Percentiles rank a stretch among this genome's conserved stretches.
Conservation (phyloP, 768 basidiomycete species). For the Leccinum rimulosum region DNA sequence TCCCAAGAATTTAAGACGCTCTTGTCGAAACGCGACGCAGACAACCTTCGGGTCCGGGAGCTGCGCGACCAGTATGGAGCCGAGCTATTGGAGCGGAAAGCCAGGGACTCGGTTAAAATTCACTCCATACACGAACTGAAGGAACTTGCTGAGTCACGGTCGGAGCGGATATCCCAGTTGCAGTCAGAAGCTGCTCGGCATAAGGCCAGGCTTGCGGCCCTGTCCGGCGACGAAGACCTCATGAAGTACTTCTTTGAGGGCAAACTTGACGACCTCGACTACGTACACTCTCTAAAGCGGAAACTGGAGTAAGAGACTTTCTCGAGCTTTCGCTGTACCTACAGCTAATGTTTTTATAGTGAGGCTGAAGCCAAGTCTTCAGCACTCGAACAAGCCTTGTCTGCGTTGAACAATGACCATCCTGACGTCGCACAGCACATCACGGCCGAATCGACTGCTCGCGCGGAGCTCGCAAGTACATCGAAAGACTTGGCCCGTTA, state of each 20-base stretch:
- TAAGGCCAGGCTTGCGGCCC: constrained; percentile 75
- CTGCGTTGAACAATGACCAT: constrained; percentile 42
- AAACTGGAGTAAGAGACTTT: constrained; percentile 50
- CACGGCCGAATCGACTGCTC: constrained; percentile 48
- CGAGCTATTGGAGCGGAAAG: constrained; percentile 67
- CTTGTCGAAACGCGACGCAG: constrained; percentile 62
- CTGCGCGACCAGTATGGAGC: constrained; percentile 64
- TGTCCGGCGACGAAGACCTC: constrained; percentile 66
- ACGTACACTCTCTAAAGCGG: constrained; percentile 51
- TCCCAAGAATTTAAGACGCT: constrained; percentile 63
- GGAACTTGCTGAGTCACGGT: constrained; percentile 59
- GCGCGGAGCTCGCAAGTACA: constrained; percentile 45
- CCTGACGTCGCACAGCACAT: constrained; percentile 54
- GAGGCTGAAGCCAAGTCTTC: constrained; percentile 47
- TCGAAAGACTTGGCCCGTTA: constrained; percentile 57
- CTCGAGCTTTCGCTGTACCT: neutral
- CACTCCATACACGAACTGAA: constrained; percentile 64
- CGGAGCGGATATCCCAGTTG: constrained; percentile 71
- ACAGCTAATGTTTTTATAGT: constrained; percentile 36
- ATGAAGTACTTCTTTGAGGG: constrained; percentile 66
- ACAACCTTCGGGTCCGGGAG: constrained; percentile 66
- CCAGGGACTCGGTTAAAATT: constrained; percentile 57
- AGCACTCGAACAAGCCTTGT: constrained; percentile 53
- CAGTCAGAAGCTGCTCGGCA: constrained; percentile 71
- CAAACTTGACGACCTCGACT: constrained; percentile 49